Percentiles rank a stretch among this genome's conserved stretches.
These are phyloP conservation scores for Apiospora sp. DNA, from an alignment of 2,329 filamentous ascomycete genomes.

Conservation along the genomic window DNA sequence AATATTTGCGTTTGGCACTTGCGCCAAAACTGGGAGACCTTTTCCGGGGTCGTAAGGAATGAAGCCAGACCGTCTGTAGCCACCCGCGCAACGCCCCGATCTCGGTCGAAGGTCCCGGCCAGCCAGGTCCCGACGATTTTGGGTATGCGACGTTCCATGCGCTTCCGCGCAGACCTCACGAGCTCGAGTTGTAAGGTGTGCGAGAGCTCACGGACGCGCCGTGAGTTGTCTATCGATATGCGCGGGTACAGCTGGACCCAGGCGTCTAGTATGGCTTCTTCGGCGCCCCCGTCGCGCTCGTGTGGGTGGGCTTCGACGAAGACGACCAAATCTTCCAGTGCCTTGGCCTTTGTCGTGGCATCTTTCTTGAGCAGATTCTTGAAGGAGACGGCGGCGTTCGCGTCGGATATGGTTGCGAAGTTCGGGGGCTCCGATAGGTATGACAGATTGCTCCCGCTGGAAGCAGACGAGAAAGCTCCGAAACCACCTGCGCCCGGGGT, in stretches of 20 bases:
- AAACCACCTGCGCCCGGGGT: slow-evolving; percentile 44
- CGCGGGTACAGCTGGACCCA: slow-evolving; percentile 93
- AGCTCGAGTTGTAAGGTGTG: slow-evolving; percentile 75
- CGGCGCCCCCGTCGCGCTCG: slow-evolving; percentile 67
- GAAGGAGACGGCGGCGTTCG: slow-evolving; percentile 86
- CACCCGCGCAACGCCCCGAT: slow-evolving; percentile 77
- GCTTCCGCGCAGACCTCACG: slow-evolving; percentile 73
- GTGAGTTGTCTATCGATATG: slow-evolving; percentile 86
- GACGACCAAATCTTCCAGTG: slow-evolving; percentile 81
- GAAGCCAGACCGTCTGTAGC: slow-evolving; percentile 78
- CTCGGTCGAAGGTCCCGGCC: slow-evolving; percentile 85
- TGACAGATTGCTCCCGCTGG: slow-evolving; percentile 66
- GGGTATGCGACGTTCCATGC: slow-evolving; percentile 82
- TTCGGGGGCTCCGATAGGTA: slow-evolving; percentile 89
- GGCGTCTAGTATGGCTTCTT: slow-evolving; percentile 84
- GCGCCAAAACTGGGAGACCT: slow-evolving; percentile 78
- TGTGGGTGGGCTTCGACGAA: slow-evolving; percentile 64
- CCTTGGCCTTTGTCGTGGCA: slow-evolving; percentile 88
- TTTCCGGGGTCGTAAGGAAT: slow-evolving; percentile 83
- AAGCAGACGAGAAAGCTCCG: slow-evolving; percentile 50
- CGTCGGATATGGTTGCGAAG: slow-evolving; percentile 77
- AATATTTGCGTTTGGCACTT: slow-evolving; percentile 83
- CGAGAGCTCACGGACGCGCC: slow-evolving; percentile 85
- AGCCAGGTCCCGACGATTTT: slow-evolving; percentile 89
- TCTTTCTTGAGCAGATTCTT: slow-evolving; percentile 95